Conservation (phyloP, 2,329 filamentous ascomycete species). For the Phaeomoniella chlamydospora region DNA sequence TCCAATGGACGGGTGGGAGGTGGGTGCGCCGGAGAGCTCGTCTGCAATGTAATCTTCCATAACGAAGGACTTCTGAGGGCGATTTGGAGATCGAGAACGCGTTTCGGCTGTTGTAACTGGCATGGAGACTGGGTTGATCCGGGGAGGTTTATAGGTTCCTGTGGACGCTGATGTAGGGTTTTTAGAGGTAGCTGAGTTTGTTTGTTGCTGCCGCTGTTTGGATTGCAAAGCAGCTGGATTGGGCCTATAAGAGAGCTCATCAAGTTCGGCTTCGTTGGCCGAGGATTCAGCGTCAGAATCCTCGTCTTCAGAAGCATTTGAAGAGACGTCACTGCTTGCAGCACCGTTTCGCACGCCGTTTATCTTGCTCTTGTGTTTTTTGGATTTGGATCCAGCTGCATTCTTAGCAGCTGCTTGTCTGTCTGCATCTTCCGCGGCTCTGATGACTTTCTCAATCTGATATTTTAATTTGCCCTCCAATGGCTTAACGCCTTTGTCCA, state of each 20-base stretch:
- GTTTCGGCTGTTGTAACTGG: slow-evolving; percentile 37
- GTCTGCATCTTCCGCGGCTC: slow-evolving; percentile 65
- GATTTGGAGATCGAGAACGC: slow-evolving; percentile 38
- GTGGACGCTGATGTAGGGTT: slow-evolving; percentile 16
- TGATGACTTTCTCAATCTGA: slow-evolving; percentile 88
- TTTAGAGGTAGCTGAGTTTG: slow-evolving; percentile 9
- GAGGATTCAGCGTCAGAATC: slow-evolving; percentile 27
- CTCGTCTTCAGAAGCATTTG: slow-evolving; percentile 19
- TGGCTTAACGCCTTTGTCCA: slow-evolving; percentile 84
- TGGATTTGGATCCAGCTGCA: slow-evolving; percentile 3
- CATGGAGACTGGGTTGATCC: slow-evolving; percentile 76
- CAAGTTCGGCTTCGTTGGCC: slow-evolving; percentile 24
- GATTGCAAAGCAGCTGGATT: slow-evolving; percentile 34
- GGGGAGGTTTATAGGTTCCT: slow-evolving; percentile 75
- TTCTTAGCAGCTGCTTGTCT: slow-evolving; percentile 23
- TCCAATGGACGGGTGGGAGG: slow-evolving; percentile 80
- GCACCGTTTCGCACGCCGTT: slow-evolving; percentile 5
- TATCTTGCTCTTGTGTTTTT: slow-evolving; percentile 15
- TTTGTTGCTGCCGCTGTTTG: slow-evolving; percentile 9
- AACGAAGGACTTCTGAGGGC: slow-evolving; percentile 60
- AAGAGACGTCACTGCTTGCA: slow-evolving; percentile 21
- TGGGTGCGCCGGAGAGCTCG: slow-evolving; percentile 68
- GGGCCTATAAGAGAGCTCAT: slow-evolving; percentile 49
- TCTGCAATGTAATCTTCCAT: slow-evolving; percentile 84
- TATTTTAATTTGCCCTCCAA: slow-evolving; percentile 85